Percentiles rank a stretch among this genome's conserved stretches.
These are phyloP conservation scores for Tetracentron sinense DNA, from an alignment of 164 flowering plant genomes.

Conservation along the genomic window DNA sequence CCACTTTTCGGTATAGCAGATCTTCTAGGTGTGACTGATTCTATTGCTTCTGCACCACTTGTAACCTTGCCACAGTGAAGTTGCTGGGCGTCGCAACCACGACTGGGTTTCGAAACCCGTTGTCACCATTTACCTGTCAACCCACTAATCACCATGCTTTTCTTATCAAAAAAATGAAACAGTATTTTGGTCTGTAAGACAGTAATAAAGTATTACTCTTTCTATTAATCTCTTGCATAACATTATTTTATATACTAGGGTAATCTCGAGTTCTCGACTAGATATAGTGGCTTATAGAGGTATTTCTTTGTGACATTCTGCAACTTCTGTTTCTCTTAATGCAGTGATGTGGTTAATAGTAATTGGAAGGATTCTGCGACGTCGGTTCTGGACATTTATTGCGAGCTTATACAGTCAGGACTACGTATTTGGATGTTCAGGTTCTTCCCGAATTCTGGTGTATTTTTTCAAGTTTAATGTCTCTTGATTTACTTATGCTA, in stretches of 20 bases:
- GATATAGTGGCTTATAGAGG: not conserved
- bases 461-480: not conserved
- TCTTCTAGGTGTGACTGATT: too few relatives aligned
- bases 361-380: constrained; percentile 83
- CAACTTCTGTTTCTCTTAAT: constrained; percentile 16
- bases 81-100: too few relatives aligned
- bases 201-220: not conserved
- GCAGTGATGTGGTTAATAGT: constrained; percentile 48
- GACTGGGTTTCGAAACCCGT: too few relatives aligned
- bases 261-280: not conserved
- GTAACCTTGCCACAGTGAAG: too few relatives aligned
- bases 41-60: not conserved
- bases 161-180: too few relatives aligned
- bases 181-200: not conserved
- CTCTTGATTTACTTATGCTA: too few relatives aligned
- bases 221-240: not conserved
- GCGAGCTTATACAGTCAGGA: constrained; percentile 67
- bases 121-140: too few relatives aligned
- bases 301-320: not conserved
- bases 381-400: constrained; percentile 66
- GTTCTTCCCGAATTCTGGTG: constrained; percentile 31
- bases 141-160: too few relatives aligned
- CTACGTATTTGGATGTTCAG: constrained; percentile 97
- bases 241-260: not conserved
- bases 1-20: too few relatives aligned